Conservation (phyloP, 2,329 filamentous ascomycete species). For the Fusarium subtropicale region DNA sequence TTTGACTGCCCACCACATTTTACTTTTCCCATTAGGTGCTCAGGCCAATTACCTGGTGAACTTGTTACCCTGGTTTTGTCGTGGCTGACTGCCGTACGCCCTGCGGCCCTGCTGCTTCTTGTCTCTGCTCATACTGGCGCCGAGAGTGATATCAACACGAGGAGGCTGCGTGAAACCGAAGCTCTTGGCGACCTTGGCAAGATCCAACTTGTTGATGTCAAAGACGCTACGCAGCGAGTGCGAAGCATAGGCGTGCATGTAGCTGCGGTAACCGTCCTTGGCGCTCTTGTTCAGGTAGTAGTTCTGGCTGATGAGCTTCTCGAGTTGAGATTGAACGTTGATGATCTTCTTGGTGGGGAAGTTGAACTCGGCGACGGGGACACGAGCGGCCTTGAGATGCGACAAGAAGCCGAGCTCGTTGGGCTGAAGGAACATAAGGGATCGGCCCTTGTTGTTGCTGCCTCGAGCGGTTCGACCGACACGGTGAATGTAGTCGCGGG, state of each 20-base stretch:
- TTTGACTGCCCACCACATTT: conserved; percentile 26
- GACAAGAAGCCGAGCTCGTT: conserved; percentile 92
- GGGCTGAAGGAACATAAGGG: conserved; percentile 92
- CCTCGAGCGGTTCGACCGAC: conserved; percentile 95
- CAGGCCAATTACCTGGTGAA: conserved; percentile 39
- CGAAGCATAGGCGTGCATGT: conserved; percentile 93
- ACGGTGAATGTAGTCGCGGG: conserved; percentile 92
- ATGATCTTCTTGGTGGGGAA: conserved; percentile 92
- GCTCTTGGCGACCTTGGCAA: conserved; percentile 84
- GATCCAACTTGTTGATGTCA: conserved; percentile 84
- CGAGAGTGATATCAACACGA: conserved; percentile 84
- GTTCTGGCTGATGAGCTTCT: conserved; percentile 93
- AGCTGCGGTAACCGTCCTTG: conserved; percentile 84
- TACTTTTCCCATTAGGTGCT: conserved; percentile 7
- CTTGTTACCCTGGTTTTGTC: conserved; percentile 58
- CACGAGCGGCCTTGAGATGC: conserved; percentile 89
- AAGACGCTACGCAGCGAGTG: conserved; percentile 71
- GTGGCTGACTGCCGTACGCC: conserved; percentile 82
- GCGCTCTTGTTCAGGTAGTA: conserved; percentile 95
- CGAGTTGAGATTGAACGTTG: conserved; percentile 89
- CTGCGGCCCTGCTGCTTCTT: conserved; percentile 72
- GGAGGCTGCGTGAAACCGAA: conserved; percentile 85
- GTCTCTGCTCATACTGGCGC: conserved; percentile 79
- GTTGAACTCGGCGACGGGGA: conserved; percentile 96
- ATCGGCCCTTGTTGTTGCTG: conserved; percentile 83